A percentile compares a stretch with the other conserved stretches of the same genome.
phyloP scores from a whole-genome alignment of 495 filamentous ascomycete species.

The Cladorrhinum samala region DNA sequence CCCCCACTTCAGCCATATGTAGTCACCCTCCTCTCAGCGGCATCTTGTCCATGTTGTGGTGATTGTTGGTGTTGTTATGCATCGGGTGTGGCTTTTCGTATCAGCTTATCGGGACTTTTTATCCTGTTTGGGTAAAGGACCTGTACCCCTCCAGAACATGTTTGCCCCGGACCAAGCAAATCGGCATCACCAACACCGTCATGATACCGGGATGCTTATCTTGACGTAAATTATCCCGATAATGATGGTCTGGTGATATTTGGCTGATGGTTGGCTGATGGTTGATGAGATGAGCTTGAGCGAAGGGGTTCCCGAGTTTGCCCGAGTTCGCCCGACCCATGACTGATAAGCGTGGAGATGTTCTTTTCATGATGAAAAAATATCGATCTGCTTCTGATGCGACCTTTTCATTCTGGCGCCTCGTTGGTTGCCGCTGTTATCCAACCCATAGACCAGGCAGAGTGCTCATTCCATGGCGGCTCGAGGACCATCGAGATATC shows the following conservation, averaged over 20 bases:
- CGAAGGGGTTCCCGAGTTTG: no score
- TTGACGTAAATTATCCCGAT: no score
- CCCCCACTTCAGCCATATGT: no score
- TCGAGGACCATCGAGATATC: constrained; percentile 14
- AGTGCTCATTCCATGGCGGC: constrained; percentile 18
- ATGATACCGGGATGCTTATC: no score
- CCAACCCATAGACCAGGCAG: constrained; percentile 18
- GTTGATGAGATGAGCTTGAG: no score
- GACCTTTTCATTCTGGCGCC: not conserved
- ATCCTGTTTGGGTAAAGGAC: constrained; percentile 12
- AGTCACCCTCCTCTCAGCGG: no score
- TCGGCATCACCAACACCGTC: not conserved
- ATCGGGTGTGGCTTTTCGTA: not conserved
- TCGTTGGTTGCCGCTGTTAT: constrained; percentile 5
- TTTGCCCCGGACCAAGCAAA: not conserved
- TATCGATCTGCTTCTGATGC: no score
- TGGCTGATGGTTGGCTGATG: no score
- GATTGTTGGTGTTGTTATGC: not conserved
- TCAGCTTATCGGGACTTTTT: constrained; percentile 18
- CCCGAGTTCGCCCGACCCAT: no score
- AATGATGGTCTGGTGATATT: no score
- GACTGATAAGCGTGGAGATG: no score
- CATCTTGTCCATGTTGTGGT: not conserved
- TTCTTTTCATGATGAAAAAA: no score
- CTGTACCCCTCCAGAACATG: not conserved